Conservation (phyloP, 345 rosid species). For the Populus pruinosa region DNA sequence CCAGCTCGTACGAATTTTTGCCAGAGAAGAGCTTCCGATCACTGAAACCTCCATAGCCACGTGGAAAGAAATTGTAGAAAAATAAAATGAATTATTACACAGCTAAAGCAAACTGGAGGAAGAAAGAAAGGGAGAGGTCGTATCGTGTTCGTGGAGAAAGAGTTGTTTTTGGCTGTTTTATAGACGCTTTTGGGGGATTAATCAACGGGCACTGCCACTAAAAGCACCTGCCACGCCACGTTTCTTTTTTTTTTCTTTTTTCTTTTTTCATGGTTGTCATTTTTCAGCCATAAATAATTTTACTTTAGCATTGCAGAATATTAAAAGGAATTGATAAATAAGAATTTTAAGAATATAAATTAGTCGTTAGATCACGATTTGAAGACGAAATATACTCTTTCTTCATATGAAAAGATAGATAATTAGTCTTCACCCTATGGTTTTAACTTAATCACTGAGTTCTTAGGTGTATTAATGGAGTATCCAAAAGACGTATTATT, state of each 20-base stretch:
- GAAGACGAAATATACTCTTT: no score
- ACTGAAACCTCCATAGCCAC: constrained; percentile 60
- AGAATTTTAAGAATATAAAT: no score
- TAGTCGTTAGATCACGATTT: no score
- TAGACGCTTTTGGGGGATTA: neutral
- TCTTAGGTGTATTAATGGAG: no score
- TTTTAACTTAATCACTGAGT: no score
- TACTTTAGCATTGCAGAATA: no score
- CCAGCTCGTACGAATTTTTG: constrained; percentile 32
- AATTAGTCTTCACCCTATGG: no score
- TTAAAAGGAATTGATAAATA: no score
- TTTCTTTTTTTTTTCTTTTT: neutral
- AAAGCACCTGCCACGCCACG: constrained; percentile 17
- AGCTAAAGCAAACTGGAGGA: neutral
- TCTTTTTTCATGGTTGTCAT: neutral
- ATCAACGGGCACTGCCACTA: no score
- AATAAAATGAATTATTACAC: neutral
- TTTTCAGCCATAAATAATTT: constrained; percentile 6
- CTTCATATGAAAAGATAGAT: neutral
- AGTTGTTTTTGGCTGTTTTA: no score
- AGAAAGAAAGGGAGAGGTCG: neutral
- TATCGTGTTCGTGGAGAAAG: no score
- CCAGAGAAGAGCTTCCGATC: constrained; percentile 50
- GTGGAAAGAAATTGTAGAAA: neutral
- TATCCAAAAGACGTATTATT: no score